Conservation (phyloP, 1,139 yeast genomes). For the Diutina siamensis region DNA sequence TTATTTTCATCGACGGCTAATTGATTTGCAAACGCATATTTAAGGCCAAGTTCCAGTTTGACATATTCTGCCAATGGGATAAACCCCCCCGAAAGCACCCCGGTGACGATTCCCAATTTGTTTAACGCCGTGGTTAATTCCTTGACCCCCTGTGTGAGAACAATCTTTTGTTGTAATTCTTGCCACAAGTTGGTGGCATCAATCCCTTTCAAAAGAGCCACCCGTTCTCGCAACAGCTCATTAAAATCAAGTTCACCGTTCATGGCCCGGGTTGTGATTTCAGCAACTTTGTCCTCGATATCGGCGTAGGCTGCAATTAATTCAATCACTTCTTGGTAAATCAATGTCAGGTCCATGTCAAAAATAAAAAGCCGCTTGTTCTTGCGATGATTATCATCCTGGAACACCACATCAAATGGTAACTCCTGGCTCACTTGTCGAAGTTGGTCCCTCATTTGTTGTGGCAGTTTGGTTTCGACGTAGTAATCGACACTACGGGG, state of each 20-base stretch:
- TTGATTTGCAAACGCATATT: slow-evolving; percentile 82
- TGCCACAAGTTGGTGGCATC: slow-evolving; percentile 66
- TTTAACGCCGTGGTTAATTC: slow-evolving; percentile 58
- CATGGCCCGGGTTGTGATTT: slow-evolving; percentile 91
- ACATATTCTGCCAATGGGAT: slow-evolving; percentile 76
- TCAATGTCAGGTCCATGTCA: slow-evolving; percentile 97
- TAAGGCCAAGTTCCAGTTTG: slow-evolving; percentile 55
- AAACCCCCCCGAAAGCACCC: slow-evolving; percentile 93
- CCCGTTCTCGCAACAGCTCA: slow-evolving; percentile 69
- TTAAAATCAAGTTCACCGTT: slow-evolving; percentile 91
- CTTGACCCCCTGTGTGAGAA: slow-evolving; percentile 72
- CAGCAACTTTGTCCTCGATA: slow-evolving; percentile 64
- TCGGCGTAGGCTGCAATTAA: slow-evolving; percentile 83
- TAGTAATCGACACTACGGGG: slow-evolving; percentile 10
- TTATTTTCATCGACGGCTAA: slow-evolving; percentile 38
- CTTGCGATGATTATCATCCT: slow-evolving; percentile 22
- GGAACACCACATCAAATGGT: slow-evolving; percentile 25
- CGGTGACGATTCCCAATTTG: slow-evolving; percentile 53
- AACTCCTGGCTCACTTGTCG: slow-evolving; percentile 7
- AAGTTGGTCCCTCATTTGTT: slow-evolving; percentile 8
- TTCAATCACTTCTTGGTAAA: slow-evolving; percentile 94
- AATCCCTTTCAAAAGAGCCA: slow-evolving; percentile 67
- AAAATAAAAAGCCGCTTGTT: slow-evolving; percentile 66
- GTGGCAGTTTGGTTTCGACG: slow-evolving; percentile 9
- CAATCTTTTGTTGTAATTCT: slow-evolving; percentile 56